Base-by-base conservation (phyloP, 805 yeast genomes). In the Lachancea lanzarotensis region DNA sequence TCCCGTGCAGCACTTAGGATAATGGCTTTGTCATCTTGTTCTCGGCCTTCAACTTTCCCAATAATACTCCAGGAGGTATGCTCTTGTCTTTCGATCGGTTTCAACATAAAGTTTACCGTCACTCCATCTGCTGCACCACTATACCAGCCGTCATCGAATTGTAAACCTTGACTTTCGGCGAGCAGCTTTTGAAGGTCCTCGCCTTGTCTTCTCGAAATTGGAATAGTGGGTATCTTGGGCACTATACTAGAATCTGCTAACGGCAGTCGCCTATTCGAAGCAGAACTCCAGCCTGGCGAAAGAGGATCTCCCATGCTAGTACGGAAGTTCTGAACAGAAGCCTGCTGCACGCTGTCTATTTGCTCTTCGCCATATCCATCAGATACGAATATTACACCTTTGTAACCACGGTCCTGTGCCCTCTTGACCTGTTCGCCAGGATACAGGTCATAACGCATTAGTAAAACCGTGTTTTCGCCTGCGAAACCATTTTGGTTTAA, bases 1-100 rank as follows among this genome's bases (percentile, higher is more conserved):
- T 89, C 96, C 52, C 96, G 70, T 3, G 84, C 76, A 0, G 96
- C 89, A 0, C 95, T 96, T 45, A 91, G 76, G 2, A 90, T 70
- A 3, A 91, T 66, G 0, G 86, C 87, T 51, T 78, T 75, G 17
- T 78, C 86, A 17, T 71, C 68, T 64, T 87, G 95, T 58, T 91
- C 97, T 38, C 81, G 68, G 11, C 97, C 97, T 29, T 75, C 72
- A 18, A 90, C 78, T 37, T 81, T 76, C 1, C 91, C 95, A 22
- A 87, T 59, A 1, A 90, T 78, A 57, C 89, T 86, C 86, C 93
- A 81, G 3, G 84, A 69, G 16, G 78, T 76, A 51, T 91, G 95
- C 3, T 74, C 63, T 34, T 74, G 67, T 56, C 79, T 60, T 46
- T 70, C 65, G 1, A 70, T 68, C 8, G 79, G 74, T 3, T 55